A percentile compares a stretch with the other conserved stretches of the same genome.
Evolutionary conservation across 352 stramenopile species (phyloP).

Genomic region (Phytopythium chamaehyphon): DNA sequence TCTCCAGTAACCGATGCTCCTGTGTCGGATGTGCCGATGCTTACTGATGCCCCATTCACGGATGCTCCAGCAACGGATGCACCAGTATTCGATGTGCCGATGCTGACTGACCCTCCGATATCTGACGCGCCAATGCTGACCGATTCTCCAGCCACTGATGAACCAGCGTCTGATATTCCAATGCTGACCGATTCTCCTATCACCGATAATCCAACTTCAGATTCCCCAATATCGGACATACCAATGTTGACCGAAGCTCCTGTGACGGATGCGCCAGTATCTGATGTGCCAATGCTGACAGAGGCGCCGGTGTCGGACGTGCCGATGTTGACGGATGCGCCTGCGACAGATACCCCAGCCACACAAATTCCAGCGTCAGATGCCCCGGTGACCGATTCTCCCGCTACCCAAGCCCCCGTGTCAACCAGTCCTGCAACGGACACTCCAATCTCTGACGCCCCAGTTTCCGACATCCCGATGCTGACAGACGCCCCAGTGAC

Average conservation of each 20-base stretch:
- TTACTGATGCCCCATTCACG: background rate
- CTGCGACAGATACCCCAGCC: background rate
- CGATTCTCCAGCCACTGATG: background rate
- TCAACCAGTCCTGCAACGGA: background rate
- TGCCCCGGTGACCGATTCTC: background rate
- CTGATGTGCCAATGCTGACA: background rate
- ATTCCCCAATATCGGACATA: too few species aligned
- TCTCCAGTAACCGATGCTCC: background rate
- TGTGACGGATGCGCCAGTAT: background rate
- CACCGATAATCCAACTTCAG: too few species aligned
- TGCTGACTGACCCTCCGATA: background rate
- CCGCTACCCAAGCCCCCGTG: background rate
- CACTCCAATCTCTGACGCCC: background rate
- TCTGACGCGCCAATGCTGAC: constrained; percentile 1
- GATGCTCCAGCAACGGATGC: background rate
- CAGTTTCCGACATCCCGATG: background rate
- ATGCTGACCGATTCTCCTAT: background rate
- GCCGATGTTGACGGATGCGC: too few species aligned
- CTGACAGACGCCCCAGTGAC: background rate
- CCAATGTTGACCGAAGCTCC: background rate
- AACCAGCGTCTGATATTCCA: background rate
- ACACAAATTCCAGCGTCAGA: background rate
- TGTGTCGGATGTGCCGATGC: constrained; percentile 6
- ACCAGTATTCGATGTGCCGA: background rate
- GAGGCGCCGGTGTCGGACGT: background rate